These are phyloP conservation scores for Isabelozyma heimii DNA, from an alignment of 805 yeast genomes.

Conservation along the genomic window DNA sequence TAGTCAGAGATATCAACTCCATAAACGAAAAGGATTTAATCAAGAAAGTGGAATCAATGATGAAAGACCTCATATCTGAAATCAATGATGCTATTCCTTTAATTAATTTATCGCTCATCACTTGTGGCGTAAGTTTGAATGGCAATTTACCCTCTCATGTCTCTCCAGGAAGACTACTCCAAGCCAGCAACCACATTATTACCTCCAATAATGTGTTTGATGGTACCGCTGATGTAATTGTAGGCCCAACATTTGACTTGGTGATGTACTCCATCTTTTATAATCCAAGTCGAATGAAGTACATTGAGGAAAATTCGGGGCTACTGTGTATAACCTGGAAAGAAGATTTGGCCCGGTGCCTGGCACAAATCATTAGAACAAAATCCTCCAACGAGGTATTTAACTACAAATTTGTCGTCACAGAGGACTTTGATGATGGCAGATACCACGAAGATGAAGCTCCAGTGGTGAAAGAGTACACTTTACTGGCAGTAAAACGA, in stretches of 20 bases:
- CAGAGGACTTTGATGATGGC: slow-evolving; percentile 65
- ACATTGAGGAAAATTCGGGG: slow-evolving; percentile 18
- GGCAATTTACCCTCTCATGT: slow-evolving; percentile 48
- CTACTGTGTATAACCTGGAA: slow-evolving; percentile 62
- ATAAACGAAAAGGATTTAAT: slow-evolving; percentile 36
- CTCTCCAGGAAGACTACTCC: slow-evolving; percentile 66
- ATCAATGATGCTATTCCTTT: slow-evolving; percentile 71
- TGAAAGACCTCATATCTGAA: slow-evolving; percentile 45
- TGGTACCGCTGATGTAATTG: slow-evolving; percentile 9
- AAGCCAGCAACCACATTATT: slow-evolving; percentile 50
- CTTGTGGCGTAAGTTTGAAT: slow-evolving; percentile 63
- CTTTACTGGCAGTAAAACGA: slow-evolving; percentile 43
- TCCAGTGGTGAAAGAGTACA: slow-evolving; percentile 32
- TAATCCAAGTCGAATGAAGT: slow-evolving; percentile 44
- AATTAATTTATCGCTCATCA: slow-evolving; percentile 60
- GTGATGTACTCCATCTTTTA: slow-evolving; percentile 63
- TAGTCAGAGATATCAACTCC: slow-evolving; percentile 29
- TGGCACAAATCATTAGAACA: slow-evolving; percentile 36
- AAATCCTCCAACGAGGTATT: slow-evolving; percentile 18
- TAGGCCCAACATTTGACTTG: slow-evolving; percentile 61
- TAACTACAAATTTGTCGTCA: slow-evolving; percentile 44
- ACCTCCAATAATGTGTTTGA: slow-evolving; percentile 21
- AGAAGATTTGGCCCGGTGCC: slow-evolving; percentile 62
- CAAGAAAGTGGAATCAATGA: slow-evolving; percentile 46
- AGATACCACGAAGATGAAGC: slow-evolving; percentile 62